Base-by-base conservation (phyloP, 1,284 basidiomycete species). In the Pseudozyma flocculosa region DNA sequence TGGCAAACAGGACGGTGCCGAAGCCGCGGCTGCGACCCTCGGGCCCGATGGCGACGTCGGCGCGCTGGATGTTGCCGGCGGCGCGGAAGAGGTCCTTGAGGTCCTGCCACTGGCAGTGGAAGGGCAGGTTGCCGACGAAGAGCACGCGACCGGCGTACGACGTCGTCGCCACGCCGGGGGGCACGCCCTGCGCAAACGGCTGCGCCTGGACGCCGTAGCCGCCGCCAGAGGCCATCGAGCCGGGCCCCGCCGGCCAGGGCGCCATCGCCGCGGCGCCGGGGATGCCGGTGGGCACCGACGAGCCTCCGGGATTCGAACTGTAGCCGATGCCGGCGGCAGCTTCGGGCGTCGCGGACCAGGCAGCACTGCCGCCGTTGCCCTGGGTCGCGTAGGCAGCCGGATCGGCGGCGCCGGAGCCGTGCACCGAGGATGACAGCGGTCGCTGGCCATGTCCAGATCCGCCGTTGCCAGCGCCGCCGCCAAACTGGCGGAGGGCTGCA, bases 21-120 rank as follows among this genome's bases (percentile, higher is more conserved):
- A 92, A 92, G 1, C 93, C 93, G 52, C 91, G 84, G 51, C 88
- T 91, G 68, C 92, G 84, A 73, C 94, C 94, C 76, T 95, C 92
- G 2, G 89, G 89, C 1, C 90, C 90, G 1, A 95, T 83, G 14
- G 89, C 89, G 45, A 95, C 91, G 75, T 96, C 94, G 8, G 94
- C 93, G 32, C 94, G 86, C 19, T 96, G 83, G 49, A 98, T 92
- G 0, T 92, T 94, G 43, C 74, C 76, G 1, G 72, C 71, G 5
- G 70, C 68, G 17, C 71, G 68, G 44, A 74, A 72, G 37, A 73
- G 47, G 40, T 78, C 75, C 45, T 78, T 78, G 32, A 78, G 57
- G 44, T 78, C 75, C 53, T 78, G 75, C 75, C 75, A 78, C 45
- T 76, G 75, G 48, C 71, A 73, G 45, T 75, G 71, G 62, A 76